Conservation (phyloP, 257 asterid species). For the Solanum infundibuliforme region DNA sequence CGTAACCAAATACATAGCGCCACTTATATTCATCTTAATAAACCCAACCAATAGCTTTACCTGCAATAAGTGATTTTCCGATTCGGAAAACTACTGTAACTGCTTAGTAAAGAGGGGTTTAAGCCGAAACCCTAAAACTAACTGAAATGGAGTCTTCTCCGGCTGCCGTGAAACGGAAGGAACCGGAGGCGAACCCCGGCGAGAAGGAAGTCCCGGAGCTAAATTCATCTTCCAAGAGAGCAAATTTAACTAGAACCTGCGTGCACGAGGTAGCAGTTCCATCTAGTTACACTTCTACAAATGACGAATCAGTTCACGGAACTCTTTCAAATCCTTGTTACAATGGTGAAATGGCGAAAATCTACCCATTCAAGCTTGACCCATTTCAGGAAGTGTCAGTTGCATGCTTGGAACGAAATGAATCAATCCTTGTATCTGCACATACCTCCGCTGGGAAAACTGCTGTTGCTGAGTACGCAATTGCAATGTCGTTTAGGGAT, state of each 20-base stretch:
- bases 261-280: slow-evolving; percentile 98
- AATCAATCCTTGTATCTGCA: slow-evolving; percentile 84
- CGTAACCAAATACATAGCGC: not conserved
- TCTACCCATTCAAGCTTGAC: slow-evolving; percentile 68
- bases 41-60: not conserved
- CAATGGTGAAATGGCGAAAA: slow-evolving; percentile 64
- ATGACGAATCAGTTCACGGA: slow-evolving; percentile 62
- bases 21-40: not conserved
- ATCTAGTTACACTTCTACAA: slow-evolving; percentile 35
- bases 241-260: slow-evolving; percentile 49
- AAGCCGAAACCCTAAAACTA: not conserved
- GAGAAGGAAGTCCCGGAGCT: not conserved
- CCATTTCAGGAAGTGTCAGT: slow-evolving; percentile 88
- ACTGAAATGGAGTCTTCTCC: slow-evolving; percentile 34
- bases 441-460: slow-evolving; percentile 99
- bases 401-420: slow-evolving; percentile 84
- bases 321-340: slow-evolving; percentile 69
- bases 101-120: not conserved
- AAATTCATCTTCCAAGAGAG: slow-evolving; percentile 31
- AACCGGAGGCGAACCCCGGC: slow-evolving; percentile 12
- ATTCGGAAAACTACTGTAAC: not conserved
- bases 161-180: slow-evolving; percentile 43
- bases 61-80: not conserved
- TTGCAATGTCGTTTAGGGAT: slow-evolving; percentile 90
- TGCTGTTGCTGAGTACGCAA: slow-evolving; percentile 95